Evolutionary conservation across 2,329 filamentous ascomycete genomes (phyloP), one percentile per base, ranked within the genome.

Genomic region (Aureobasidium uvarum): DNA sequence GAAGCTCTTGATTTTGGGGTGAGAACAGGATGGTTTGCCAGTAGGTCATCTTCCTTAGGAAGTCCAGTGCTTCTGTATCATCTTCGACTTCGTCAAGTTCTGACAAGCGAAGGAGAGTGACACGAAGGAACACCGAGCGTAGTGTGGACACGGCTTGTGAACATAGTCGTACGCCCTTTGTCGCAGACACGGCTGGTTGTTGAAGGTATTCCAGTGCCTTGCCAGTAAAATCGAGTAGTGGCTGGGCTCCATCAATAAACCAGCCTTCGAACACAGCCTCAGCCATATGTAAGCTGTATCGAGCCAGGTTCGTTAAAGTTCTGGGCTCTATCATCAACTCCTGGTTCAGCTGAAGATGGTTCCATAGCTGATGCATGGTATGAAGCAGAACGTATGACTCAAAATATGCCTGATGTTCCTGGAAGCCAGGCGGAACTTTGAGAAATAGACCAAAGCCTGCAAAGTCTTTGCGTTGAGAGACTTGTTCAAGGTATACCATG

Each of bases 181-280:
- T 79, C 13, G 82, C 83, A 0, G 91, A 85, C 41, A 99, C 82
- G 16, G 96, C 91, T 0, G 93, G 89, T 11, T 90, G 86, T 74
- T 96, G 92, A 4, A 99, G 81, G 72, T 96, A 94, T 74, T 99
- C 95, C 7, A 99, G 78, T 7, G 97, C 78, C 62, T 89, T 87
- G 1, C 94, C 95, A 3, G 89, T 85, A 71, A 97, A 96, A 71
- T 98, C 93, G 38, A 98, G 83, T 70, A 95, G 84, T 4, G 86
- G 83, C 70, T 92, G 90, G 1, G 91, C 91, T 1, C 94, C 94
- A 69, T 95, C 89, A 68, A 97, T 85, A 73, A 98, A 98, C 91
- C 93, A 97, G 18, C 95, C 95, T 77, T 98, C 95, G 70, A 95
- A 97, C 14, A 96, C 89, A 6, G 92, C 91, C 75, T 99, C 95